These are phyloP conservation scores for Glycyrrhiza uralensis DNA, from an alignment of 306 rosid species.

Conservation along the genomic window DNA sequence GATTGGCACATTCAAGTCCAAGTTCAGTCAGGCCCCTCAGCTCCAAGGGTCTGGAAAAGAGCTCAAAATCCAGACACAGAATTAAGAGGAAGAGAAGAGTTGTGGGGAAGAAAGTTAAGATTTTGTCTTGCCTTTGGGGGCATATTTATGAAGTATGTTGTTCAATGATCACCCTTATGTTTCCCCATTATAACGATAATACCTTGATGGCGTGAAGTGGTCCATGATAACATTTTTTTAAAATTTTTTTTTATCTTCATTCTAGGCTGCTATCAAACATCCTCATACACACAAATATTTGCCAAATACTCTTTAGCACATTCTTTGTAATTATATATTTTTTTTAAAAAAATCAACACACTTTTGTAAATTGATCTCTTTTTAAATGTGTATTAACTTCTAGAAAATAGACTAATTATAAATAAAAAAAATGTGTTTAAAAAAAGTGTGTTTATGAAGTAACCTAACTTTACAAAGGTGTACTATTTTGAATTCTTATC, in stretches of 20 bases:
- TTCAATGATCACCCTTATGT: conserved; percentile 17
- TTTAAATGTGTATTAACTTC: no score
- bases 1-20: neutral
- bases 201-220: conserved; percentile 14
- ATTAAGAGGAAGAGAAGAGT: neutral
- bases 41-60: conserved; percentile 10
- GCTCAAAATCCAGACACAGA: neutral
- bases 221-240: conserved; percentile 13
- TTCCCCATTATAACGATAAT: conserved; percentile 22
- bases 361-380: no score
- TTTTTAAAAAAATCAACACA: no score
- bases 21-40: conserved; percentile 1
- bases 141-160: conserved; percentile 32
- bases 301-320: no score
- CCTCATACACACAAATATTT: no score
- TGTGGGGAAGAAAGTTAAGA: conserved; percentile 3
- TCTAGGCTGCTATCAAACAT: conserved; percentile 21
- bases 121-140: neutral
- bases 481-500: no score
- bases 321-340: no score
- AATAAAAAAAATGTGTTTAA: no score
- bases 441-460: no score
- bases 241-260: neutral
- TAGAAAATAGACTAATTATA: no score
- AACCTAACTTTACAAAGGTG: neutral